Conservation (phyloP, 331 rosid species). For the Acacia concinna region DNA sequence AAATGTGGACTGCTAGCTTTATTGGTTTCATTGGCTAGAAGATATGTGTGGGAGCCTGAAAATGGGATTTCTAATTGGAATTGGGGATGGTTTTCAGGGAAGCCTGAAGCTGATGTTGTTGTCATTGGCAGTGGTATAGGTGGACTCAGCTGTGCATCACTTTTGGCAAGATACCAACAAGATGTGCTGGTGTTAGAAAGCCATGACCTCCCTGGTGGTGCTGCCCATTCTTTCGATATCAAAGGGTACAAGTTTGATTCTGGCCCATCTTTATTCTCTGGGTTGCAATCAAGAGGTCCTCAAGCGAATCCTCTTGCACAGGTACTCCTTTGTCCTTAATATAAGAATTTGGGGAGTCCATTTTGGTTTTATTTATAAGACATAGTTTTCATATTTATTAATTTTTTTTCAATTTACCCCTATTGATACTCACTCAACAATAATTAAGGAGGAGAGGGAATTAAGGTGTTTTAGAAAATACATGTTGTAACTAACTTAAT, state of each 20-base stretch:
- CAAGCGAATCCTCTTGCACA: conserved; percentile 93
- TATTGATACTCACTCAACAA: too few species aligned
- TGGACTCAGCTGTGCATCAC: conserved; percentile 79
- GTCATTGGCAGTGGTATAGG: conserved; percentile 92
- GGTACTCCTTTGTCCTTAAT: conserved; percentile 13
- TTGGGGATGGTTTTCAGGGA: conserved; percentile 36
- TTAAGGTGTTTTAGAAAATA: too few species aligned
- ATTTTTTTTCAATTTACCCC: fast-evolving
- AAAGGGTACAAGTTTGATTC: conserved; percentile 86
- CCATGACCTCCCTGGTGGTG: conserved; percentile 85
- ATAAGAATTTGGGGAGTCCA: too few species aligned
- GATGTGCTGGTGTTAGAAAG: conserved; percentile 85
- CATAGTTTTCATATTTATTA: too few species aligned
- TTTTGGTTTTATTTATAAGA: too few species aligned
- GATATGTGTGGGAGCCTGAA: background rate
- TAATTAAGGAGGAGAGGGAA: too few species aligned
- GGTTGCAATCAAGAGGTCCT: conserved; percentile 89
- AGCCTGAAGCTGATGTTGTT: conserved; percentile 73
- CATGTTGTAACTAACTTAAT: too few species aligned
- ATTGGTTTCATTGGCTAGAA: background rate
- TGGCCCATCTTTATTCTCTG: conserved; percentile 88
- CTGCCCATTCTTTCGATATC: conserved; percentile 81
- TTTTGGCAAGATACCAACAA: conserved; percentile 73
- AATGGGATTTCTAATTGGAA: background rate
- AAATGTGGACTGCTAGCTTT: background rate